Evolutionary conservation across 78 protist species (phyloP), one percentile per base, ranked within the genome.

Genomic region (Isochrysis galbana): DNA sequence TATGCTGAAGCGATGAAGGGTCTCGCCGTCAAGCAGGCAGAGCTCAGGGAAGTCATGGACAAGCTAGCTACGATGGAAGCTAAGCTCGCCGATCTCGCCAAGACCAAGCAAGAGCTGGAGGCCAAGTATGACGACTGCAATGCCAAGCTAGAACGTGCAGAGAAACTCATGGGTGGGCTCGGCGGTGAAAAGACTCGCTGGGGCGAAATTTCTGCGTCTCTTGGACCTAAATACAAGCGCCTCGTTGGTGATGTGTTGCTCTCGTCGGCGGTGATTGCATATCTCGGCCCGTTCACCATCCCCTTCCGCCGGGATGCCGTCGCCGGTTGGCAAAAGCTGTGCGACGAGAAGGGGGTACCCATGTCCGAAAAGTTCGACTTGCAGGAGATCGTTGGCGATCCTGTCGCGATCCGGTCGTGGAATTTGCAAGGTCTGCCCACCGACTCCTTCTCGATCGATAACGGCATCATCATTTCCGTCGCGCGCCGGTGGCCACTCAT

Each of bases 401-500:
- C 96, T 0, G 93, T 96, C 74, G 51, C 41, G 67, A 91, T 96
- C 41, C 95, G 96, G 0, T 88, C 42, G 34, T 97, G 97, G 98
- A 36, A 95, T 55, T 83, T 94, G n/a, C 55, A 47, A 1, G 95
- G 95, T 2, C 94, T 97, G 36, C 99, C 99, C 0, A 80, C 87
- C 11, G 98, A 97, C 92, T 1, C 34, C 47, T 96, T 95, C 94
- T 94, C 96, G 42, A 55, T 89, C 39, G 99, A 98, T 67, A 98
- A 97, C 89, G 98, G 94, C 70, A 91, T 97, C 91, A 87, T 97
- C 54, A 94, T 94, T 1, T 5, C 67, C 47, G 87, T 47, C 46
- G 90, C 96, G 7, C 87, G 72, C 25, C 93, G 96, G 10, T 97
- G 97, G 97, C 98, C 99, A 17, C 95, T 98, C 42, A 77, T 96